These are phyloP conservation scores for Alternaria ethzedia DNA, from an alignment of 2,329 filamentous ascomycete genomes.

Conservation along the genomic window DNA sequence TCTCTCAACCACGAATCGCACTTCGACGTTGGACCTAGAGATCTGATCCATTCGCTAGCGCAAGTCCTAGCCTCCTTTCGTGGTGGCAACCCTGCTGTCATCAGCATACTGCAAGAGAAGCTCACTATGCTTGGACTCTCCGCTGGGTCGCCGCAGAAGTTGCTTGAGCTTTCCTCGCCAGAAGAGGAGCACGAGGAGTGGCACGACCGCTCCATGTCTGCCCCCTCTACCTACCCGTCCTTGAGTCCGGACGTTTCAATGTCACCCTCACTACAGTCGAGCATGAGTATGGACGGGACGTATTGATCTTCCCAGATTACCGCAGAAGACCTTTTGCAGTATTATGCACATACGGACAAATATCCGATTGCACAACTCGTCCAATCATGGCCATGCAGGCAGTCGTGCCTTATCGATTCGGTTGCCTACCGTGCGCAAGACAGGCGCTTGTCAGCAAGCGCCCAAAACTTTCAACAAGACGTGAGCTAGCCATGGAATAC, in stretches of 20 bases:
- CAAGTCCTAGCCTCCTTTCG: constrained; percentile 38
- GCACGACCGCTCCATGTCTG: constrained; percentile 27
- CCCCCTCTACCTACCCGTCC: constrained; percentile 20
- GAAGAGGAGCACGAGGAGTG: constrained; percentile 41
- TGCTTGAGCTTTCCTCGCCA: constrained; percentile 40
- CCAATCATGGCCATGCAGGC: neutral
- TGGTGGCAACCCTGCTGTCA: constrained; percentile 44
- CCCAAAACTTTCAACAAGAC: neutral
- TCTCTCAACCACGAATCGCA: constrained; percentile 39
- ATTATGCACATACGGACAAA: neutral
- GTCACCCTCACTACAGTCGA: constrained; percentile 20
- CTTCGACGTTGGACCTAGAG: constrained; percentile 41
- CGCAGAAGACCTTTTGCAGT: neutral
- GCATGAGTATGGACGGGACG: constrained; percentile 24
- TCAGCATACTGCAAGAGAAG: constrained; percentile 43
- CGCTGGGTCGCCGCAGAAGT: constrained; percentile 36
- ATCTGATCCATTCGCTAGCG: constrained; percentile 43
- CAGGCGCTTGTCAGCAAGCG: neutral
- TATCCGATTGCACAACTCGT: neutral
- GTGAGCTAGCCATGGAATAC: no score
- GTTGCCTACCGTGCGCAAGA: neutral
- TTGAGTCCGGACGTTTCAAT: constrained; percentile 7
- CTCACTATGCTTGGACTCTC: constrained; percentile 35
- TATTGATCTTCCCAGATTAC: neutral
- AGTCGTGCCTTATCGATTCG: no score